Percentiles rank a stretch among this genome's conserved stretches.
Conservation (phyloP, 345 rosid genomes). For the Rhizophora apiculata region DNA sequence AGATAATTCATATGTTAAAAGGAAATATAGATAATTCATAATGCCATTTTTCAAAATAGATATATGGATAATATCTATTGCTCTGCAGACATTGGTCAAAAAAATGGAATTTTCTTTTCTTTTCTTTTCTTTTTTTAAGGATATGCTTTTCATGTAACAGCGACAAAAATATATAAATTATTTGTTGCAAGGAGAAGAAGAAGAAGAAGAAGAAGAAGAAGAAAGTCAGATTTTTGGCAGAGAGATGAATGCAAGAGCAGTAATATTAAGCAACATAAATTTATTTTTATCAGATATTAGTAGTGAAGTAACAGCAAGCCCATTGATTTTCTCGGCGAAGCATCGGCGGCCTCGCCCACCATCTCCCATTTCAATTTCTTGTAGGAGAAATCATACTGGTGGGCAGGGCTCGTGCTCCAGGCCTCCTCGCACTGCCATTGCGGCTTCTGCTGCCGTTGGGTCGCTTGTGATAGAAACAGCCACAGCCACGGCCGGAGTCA, state of each 20-base stretch:
- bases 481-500: not conserved
- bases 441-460: not conserved
- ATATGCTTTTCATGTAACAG: too few species aligned
- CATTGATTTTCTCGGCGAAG: not conserved
- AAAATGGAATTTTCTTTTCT: too few species aligned
- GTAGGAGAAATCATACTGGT: not conserved
- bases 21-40: too few species aligned
- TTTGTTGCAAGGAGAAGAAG: not conserved
- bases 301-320: not conserved
- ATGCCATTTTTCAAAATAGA: too few species aligned
- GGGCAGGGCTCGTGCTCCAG: not conserved
- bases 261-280: not conserved
- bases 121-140: too few species aligned
- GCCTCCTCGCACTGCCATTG: not conserved
- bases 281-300: not conserved
- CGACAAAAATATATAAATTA: too few species aligned
- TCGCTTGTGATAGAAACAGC: too few species aligned
- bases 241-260: not conserved
- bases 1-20: too few species aligned
- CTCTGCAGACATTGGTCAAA: too few species aligned
- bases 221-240: not conserved
- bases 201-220: not conserved
- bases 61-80: too few species aligned
- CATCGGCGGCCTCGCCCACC: not conserved
- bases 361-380: conserved; percentile 4